A percentile compares a stretch with the other conserved stretches of the same genome.
Evolutionary conservation across 495 filamentous ascomycete genomes (phyloP).

Genomic region (Jackrogersella minutella): DNA sequence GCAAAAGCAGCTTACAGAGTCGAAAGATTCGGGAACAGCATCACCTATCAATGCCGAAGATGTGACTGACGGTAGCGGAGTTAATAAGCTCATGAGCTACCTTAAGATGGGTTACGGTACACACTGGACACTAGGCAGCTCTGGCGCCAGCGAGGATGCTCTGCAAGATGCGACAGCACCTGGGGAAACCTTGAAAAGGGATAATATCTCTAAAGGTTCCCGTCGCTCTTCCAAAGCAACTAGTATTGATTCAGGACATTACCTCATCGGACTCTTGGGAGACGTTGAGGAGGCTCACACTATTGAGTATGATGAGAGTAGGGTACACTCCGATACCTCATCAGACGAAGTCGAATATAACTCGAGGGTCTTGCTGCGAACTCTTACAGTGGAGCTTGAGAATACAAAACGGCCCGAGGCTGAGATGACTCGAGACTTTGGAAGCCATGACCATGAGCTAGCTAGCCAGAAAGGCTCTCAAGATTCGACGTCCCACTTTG

Average conservation of each 20-base stretch:
- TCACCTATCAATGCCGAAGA: conserved; percentile 17
- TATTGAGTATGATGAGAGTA: conserved; percentile 28
- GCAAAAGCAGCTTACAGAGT: not conserved
- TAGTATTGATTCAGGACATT: conserved; percentile 60
- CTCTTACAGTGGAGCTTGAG: conserved; percentile 61
- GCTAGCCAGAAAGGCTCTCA: conserved; percentile 25
- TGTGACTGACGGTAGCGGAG: conserved; percentile 38
- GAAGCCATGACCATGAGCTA: conserved; percentile 50
- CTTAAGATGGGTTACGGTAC: conserved; percentile 66
- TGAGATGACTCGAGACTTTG: conserved; percentile 53
- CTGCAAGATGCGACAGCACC: not conserved
- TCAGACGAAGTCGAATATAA: conserved; percentile 46
- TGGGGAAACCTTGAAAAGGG: conserved; percentile 5
- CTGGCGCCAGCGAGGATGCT: conserved; percentile 27
- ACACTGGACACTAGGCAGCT: conserved; percentile 57
- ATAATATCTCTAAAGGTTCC: conserved; percentile 4
- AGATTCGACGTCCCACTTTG: conserved; percentile 42
- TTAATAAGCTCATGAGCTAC: conserved; percentile 58
- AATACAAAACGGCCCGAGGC: conserved; percentile 46
- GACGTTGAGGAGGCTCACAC: conserved; percentile 58
- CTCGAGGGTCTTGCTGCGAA: conserved; percentile 54
- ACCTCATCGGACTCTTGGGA: conserved; percentile 75
- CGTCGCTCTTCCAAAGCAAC: conserved; percentile 5
- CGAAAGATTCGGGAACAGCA: conserved; percentile 1
- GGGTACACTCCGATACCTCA: conserved; percentile 36